A percentile compares a stretch with the other conserved stretches of the same genome.
phyloP scores from a whole-genome alignment of 208 protist species.

The Trypanosoma lewisi region DNA sequence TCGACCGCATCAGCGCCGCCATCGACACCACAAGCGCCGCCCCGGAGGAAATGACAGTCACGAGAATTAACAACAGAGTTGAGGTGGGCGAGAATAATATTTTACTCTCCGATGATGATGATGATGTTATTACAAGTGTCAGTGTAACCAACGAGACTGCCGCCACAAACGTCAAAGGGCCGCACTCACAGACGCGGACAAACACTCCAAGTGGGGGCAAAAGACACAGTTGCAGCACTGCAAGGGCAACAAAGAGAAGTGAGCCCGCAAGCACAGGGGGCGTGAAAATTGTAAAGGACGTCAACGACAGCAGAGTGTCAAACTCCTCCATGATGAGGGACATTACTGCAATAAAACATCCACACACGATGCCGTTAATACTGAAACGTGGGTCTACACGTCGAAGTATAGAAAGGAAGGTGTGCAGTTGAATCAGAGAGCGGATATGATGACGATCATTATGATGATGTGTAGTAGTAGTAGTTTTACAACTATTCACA shows the following conservation, averaged over 20 bases:
- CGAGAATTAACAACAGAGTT: background rate
- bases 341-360: background rate
- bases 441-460: background rate
- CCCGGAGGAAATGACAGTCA: background rate
- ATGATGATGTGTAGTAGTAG: background rate
- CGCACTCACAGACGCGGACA: slow-evolving; percentile 11
- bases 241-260: background rate
- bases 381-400: background rate
- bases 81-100: background rate
- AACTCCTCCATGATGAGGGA: background rate
- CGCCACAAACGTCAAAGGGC: background rate
- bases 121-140: background rate
- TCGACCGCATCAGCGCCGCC: slow-evolving; percentile 4
- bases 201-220: slow-evolving; percentile 3
- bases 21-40: background rate
- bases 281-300: background rate
- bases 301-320: background rate
- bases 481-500: too few species aligned
- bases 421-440: background rate
- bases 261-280: background rate
- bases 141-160: background rate
- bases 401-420: background rate
- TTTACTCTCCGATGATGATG: background rate
- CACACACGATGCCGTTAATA: background rate
- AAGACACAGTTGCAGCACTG: slow-evolving; percentile 3